These are phyloP conservation scores for Pichia deserticola DNA, from an alignment of 805 yeast genomes.

Conservation along the genomic window DNA sequence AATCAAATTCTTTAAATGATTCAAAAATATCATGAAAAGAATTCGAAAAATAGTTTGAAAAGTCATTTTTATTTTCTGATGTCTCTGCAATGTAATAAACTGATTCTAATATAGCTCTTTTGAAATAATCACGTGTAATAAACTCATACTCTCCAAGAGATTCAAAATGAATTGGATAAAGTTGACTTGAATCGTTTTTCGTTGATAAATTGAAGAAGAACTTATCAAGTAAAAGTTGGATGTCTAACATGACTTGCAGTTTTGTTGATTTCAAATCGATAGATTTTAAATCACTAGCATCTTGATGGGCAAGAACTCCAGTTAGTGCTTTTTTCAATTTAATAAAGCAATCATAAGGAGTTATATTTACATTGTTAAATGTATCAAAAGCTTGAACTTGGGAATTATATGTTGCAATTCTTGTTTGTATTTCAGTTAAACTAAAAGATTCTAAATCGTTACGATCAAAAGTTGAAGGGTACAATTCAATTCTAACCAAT, in stretches of 20 bases:
- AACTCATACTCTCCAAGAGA: conserved; percentile 19
- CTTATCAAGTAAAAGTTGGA: conserved; percentile 40
- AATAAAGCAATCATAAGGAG: conserved; percentile 46
- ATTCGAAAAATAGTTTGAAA: conserved; percentile 10
- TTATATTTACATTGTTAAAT: conserved; percentile 10
- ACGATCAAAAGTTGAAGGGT: conserved; percentile 40
- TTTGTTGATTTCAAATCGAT: conserved; percentile 45
- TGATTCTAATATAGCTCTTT: conserved; percentile 48
- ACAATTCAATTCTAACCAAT: conserved; percentile 47
- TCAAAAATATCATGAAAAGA: conserved; percentile 19
- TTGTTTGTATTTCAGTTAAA: conserved; percentile 39
- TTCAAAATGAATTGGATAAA: conserved; percentile 23
- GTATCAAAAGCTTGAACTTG: conserved; percentile 8
- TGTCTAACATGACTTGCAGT: conserved; percentile 42
- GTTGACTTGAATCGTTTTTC: conserved; percentile 17
- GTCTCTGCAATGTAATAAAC: conserved; percentile 34
- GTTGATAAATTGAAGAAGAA: conserved; percentile 36
- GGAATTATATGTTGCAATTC: conserved; percentile 37
- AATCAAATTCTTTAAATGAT: conserved; percentile 21
- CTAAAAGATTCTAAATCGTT: conserved; percentile 44
- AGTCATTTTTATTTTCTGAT: conserved; percentile 17
- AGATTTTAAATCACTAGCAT: conserved; percentile 43
- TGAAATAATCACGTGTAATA: conserved; percentile 40
- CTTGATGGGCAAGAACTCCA: conserved; percentile 51
- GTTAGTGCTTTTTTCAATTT: conserved; percentile 56